Base-by-base conservation (phyloP, 31 red algal species). In the Bonnemaisonia californica region DNA sequence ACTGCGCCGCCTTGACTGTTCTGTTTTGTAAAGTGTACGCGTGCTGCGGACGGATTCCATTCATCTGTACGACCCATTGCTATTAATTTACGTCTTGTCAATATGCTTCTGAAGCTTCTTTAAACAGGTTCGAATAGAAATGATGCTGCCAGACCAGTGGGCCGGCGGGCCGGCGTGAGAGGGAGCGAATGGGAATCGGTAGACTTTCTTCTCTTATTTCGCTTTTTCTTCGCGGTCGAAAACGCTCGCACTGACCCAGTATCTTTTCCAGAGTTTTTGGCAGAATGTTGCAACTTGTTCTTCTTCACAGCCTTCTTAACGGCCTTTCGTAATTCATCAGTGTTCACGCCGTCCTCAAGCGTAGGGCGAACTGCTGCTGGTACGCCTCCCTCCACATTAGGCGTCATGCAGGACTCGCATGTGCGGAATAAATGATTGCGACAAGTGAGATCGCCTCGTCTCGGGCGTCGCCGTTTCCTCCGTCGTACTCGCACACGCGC, bases 81-180 rank as follows among this genome's bases (percentile, higher is more conserved):
- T 37, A 39, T 36, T 54, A 21, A 2, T 62, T 32, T 54, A 51
- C 40, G 7, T 47, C 27, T 11, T 1, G 36, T 62, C n/a, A 4
- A 9, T 16, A n/a, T 62, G 55, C 38, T 55, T 55, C 38, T 45
- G 3, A 26, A 5, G 7, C 57, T 57, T 37, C 62, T 18, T 74
- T 69, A 86, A 19, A 86, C 23, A 5, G 82, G 71, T 54, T 86
- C 71, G 39, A 77, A 77, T 8, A 86, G 60, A 66, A 77, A 86
- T 16, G 82, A 76, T 9, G 61, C 40, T 21, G 82, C 71, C 0
- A 86, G 28, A 30, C 71, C 82, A 23, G 1, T 69, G 2, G 21
- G 54, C 26, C 41, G 21, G 1, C 28, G 31, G 26, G 39, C 16
- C 16, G 78, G 4, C 1, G 11, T 26, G 3, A 22, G 48, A 1